phyloP scores from a whole-genome alignment of 2,329 filamentous ascomycete genomes.

The Colletotrichum chlorophyti region DNA sequence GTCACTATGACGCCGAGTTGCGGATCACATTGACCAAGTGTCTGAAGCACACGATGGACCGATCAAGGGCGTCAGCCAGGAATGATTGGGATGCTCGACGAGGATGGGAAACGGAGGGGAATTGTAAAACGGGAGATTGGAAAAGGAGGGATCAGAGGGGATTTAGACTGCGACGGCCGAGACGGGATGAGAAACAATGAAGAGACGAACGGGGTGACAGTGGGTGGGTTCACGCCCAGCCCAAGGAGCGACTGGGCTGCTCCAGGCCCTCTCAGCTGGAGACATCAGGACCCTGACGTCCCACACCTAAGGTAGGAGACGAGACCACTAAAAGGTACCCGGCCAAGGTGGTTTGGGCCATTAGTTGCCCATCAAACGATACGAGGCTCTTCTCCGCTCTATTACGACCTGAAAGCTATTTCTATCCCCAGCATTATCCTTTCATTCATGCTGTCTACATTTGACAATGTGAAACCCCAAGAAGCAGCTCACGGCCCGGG shows the following conservation, averaged over 20 bases:
- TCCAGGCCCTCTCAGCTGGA: slow-evolving; percentile 7
- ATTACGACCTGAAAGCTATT: too few relatives aligned
- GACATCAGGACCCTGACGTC: slow-evolving; percentile 10
- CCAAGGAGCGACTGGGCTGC: too few relatives aligned
- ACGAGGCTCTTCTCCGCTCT: too few relatives aligned
- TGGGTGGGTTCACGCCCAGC: slow-evolving; percentile 7
- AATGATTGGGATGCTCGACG: too few relatives aligned
- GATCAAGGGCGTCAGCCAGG: not conserved
- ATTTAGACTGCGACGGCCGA: slow-evolving; percentile 2
- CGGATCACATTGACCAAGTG: not conserved
- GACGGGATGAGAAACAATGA: too few relatives aligned
- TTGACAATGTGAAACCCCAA: too few relatives aligned
- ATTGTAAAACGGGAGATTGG: not conserved
- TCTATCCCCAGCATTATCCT: not conserved
- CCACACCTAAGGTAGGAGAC: slow-evolving; percentile 9
- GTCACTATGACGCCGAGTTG: slow-evolving; percentile 23
- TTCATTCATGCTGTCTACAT: not conserved
- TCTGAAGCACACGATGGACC: slow-evolving; percentile 6
- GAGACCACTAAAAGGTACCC: not conserved
- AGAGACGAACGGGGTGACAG: slow-evolving; percentile 23
- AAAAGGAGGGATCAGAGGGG: not conserved
- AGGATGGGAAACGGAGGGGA: not conserved
- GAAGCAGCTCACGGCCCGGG: too few relatives aligned
- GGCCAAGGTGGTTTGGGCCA: not conserved
- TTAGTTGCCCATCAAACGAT: not conserved